Evolutionary conservation across 73 alveolate species (phyloP).

Genomic region (Effrenium voratum): DNA sequence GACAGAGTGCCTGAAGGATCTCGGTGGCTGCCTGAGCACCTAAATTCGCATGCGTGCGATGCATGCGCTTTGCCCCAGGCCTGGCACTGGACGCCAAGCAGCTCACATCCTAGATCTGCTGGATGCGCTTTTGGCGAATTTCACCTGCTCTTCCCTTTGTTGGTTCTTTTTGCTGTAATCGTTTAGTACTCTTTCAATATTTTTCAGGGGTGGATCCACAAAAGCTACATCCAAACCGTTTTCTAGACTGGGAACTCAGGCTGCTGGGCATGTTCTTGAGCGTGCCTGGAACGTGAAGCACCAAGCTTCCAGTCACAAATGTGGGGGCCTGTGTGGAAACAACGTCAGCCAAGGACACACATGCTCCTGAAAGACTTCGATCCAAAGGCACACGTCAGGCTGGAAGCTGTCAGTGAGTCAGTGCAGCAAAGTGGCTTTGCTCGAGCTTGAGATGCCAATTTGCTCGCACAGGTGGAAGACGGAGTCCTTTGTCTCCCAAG

Average conservation of each 20-base stretch:
- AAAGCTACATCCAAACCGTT: too few species aligned
- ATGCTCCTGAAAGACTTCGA: constrained; percentile 65
- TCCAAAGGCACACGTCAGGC: constrained; percentile 85
- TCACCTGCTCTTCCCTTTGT: too few species aligned
- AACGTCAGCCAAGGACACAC: constrained; percentile 29
- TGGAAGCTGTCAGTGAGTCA: background rate
- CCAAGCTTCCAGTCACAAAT: background rate
- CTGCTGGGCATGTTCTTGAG: constrained; percentile 78
- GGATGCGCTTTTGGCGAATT: too few species aligned
- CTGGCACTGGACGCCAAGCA: constrained; percentile 22
- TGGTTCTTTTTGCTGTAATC: too few species aligned
- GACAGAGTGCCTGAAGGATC: constrained; percentile 44
- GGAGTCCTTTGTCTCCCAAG: too few species aligned
- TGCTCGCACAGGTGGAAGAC: constrained; percentile 16
- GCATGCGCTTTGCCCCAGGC: background rate
- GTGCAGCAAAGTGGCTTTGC: background rate
- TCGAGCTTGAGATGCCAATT: background rate
- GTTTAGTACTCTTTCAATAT: too few species aligned
- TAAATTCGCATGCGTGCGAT: background rate
- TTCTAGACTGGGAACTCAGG: background rate
- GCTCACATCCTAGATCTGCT: background rate
- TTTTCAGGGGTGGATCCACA: too few species aligned
- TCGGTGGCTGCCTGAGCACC: constrained; percentile 13
- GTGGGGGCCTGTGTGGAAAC: background rate
- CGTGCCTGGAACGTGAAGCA: constrained; percentile 37